Evolutionary conservation across 2,329 filamentous ascomycete species (phyloP), one percentile per base, ranked within the genome.

Genomic region (Ambrosiella beaveri): DNA sequence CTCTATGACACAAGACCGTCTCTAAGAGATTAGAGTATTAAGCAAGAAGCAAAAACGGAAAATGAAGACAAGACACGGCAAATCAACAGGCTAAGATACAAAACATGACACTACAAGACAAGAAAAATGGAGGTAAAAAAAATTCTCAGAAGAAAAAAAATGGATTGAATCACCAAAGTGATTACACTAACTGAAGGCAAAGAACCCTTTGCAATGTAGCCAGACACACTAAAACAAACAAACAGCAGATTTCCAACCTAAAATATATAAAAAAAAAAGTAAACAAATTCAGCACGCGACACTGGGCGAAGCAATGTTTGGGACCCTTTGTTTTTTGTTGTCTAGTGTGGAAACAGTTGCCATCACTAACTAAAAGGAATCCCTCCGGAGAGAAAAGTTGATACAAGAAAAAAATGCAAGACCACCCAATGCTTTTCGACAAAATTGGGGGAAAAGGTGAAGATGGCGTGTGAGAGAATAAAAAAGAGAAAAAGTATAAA

Each of bases 371-470:
- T 13, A 57, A 37, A 39, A 15, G 15, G 35, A 37, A 38, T 11
- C 27, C 7, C 40, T 15, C 27, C 35, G 13, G 37, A 38, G 45
- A 41, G 27, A 44, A 37, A 45, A 47, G 11, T 9, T 7, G 9
- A 13, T 12, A 37, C 17, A 45, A 35, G 17, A 56, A 35, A 38
- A 36, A 49, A 27, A 40, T 47, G 64, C 65, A 60, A 54, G 56
- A 15, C 6, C 44, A 13, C n/a, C 44, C 44, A 17, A 47, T 47
- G 44, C 44, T 47, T 47, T 47, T 47, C 8, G 44, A n/a, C 13
- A 47, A 13, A n/a, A 19, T 15, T 47, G 11, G 44, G 12, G n/a
- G 52, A 61, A 19, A 40, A 61, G 47, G 56, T 59, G 61, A 60
- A 59, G 59, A 59, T 59, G 40, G 55, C 59, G 52, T 59, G 49